A percentile compares a stretch with the other conserved stretches of the same genome.
These are phyloP conservation scores for Chaetomium olivaceum DNA, from an alignment of 2,329 filamentous ascomycete species.

Conservation along the genomic window DNA sequence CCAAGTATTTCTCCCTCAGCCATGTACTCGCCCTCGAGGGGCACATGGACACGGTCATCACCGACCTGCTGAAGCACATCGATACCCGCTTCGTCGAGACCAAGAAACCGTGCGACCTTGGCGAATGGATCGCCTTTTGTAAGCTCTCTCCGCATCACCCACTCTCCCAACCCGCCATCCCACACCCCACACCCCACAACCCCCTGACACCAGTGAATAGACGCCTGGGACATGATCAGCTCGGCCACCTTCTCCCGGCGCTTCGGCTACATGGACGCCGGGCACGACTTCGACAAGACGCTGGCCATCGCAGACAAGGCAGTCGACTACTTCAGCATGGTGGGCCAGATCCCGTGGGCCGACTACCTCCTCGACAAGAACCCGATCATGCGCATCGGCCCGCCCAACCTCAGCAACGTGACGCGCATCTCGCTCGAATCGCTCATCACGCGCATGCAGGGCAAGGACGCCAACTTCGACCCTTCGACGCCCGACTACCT, in stretches of 20 bases:
- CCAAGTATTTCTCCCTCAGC: constrained; percentile 38
- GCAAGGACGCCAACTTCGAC: constrained; percentile 15
- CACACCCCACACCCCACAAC: background rate
- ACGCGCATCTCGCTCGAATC: constrained; percentile 35
- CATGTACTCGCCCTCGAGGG: constrained; percentile 35
- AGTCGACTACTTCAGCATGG: background rate
- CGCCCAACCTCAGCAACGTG: constrained; percentile 37
- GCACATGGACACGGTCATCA: constrained; percentile 36
- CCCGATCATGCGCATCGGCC: constrained; percentile 39
- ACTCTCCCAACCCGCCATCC: background rate
- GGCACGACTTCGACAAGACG: background rate
- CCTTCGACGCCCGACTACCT: constrained; percentile 46
- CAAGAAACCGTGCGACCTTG: constrained; percentile 39
- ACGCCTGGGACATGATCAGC: constrained; percentile 6
- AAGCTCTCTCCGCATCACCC: background rate
- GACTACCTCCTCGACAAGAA: constrained; percentile 42
- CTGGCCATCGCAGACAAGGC: background rate
- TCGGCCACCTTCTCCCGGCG: background rate
- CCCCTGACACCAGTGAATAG: background rate
- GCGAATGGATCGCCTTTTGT: constrained; percentile 28
- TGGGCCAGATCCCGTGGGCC: constrained; percentile 3
- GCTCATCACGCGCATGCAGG: constrained; percentile 26
- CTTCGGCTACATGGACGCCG: constrained; percentile 7
- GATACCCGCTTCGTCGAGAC: constrained; percentile 37
- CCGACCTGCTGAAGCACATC: constrained; percentile 36